Percentiles rank a stretch among this genome's conserved stretches.
These are phyloP conservation scores for Rosa multiflora DNA, from an alignment of 306 rosid species.

Conservation along the genomic window DNA sequence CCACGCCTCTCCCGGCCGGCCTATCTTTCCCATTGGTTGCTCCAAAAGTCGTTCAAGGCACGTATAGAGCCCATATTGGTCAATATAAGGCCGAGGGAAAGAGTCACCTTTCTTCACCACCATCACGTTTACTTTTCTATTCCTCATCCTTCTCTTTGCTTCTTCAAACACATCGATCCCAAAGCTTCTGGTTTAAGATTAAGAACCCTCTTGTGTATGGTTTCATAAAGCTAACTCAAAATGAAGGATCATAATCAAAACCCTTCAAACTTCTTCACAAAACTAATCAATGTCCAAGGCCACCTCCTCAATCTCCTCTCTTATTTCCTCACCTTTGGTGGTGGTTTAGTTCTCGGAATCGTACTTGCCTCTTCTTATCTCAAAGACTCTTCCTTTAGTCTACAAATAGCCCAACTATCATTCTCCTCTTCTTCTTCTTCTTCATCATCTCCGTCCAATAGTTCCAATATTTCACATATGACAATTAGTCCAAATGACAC, in stretches of 20 bases:
- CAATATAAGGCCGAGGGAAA: neutral
- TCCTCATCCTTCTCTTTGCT: neutral
- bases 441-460: slow-evolving; percentile 18
- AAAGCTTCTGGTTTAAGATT: neutral
- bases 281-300: slow-evolving; percentile 33
- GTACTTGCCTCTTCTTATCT: slow-evolving; percentile 38
- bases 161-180: neutral
- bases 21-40: neutral
- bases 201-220: neutral
- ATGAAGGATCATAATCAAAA: slow-evolving; percentile 30
- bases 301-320: slow-evolving; percentile 41
- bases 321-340: slow-evolving; percentile 44
- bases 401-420: slow-evolving; percentile 53
- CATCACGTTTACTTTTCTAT: neutral
- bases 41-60: slow-evolving; percentile 1
- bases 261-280: slow-evolving; percentile 38
- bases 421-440: slow-evolving; percentile 35
- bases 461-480: neutral
- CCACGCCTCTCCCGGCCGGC: slow-evolving; percentile 5
- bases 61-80: neutral
- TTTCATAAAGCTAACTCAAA: neutral
- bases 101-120: neutral
- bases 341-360: slow-evolving; percentile 62
- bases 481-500: slow-evolving; percentile 1
- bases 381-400: slow-evolving; percentile 41